These are phyloP conservation scores for Purpureocillium takamizusanense DNA, from an alignment of 2,329 filamentous ascomycete genomes.

Conservation along the genomic window DNA sequence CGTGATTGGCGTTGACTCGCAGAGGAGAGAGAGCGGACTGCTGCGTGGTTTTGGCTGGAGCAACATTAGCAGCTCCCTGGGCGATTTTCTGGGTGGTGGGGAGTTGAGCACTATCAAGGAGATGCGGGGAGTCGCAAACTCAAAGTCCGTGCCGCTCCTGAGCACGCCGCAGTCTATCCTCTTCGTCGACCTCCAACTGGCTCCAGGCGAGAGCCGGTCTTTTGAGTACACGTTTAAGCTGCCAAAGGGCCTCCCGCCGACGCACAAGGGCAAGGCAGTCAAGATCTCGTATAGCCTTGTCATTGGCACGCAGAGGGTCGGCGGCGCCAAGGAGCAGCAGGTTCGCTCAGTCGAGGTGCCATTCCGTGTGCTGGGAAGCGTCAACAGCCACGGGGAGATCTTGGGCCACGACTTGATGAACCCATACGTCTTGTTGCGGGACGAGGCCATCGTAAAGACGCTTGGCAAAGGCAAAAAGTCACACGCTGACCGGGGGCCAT, in stretches of 20 bases:
- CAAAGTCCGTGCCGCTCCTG: slow-evolving; percentile 81
- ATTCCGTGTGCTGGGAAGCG: slow-evolving; percentile 86
- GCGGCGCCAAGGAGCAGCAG: slow-evolving; percentile 68
- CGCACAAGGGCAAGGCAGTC: slow-evolving; percentile 83
- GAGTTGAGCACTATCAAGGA: slow-evolving; percentile 92
- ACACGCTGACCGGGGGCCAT: slow-evolving; percentile 16
- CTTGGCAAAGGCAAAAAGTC: slow-evolving; percentile 15
- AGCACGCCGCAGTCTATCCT: slow-evolving; percentile 92
- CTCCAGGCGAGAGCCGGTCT: slow-evolving; percentile 77
- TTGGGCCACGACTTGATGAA: slow-evolving; percentile 91
- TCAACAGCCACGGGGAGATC: slow-evolving; percentile 80
- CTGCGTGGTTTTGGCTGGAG: slow-evolving; percentile 83
- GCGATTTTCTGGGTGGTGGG: slow-evolving; percentile 74
- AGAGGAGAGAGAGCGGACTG: slow-evolving; percentile 68
- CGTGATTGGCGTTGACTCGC: slow-evolving; percentile 69
- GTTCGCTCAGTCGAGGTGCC: slow-evolving; percentile 88
- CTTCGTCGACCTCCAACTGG: slow-evolving; percentile 85
- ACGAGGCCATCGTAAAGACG: slow-evolving; percentile 62
- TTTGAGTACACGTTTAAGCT: slow-evolving; percentile 83
- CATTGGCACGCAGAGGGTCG: slow-evolving; percentile 82
- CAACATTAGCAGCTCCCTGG: slow-evolving; percentile 77
- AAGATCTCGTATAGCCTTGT: slow-evolving; percentile 89
- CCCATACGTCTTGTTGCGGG: slow-evolving; percentile 81
- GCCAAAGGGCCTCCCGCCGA: slow-evolving; percentile 82
- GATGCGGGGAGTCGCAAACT: slow-evolving; percentile 81